Base-by-base conservation (phyloP, 768 basidiomycete species). In the Termitomyces sp. region DNA sequence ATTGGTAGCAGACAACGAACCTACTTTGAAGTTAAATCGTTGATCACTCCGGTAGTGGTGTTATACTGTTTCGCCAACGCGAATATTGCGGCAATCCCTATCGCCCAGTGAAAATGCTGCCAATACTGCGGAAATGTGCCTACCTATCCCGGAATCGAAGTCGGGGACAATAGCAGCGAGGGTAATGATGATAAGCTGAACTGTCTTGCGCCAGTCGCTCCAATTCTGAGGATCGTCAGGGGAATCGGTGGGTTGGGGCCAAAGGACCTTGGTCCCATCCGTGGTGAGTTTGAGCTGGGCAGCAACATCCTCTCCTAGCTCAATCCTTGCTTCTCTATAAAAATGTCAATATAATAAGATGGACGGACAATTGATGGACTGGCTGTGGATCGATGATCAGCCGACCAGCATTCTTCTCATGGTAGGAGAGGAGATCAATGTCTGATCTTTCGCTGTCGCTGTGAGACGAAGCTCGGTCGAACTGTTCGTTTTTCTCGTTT, bases 171-270 rank as follows among this genome's bases (percentile, higher is more conserved):
- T 79, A 0, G 85, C 79, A 11, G 86, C 84, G 15, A 87, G 67
- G 0, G 84, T 86, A 53, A 86, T 73, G 47, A 87, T 80, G 40
- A 83, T 57, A 1, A 89, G 71, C 60, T 84, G 82, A 0, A 83
- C 52, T 55, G 74, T 73, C 69, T 86, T 87, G 38, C 75, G 75
- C 26, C 73, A 61, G 48, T 71, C 68, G 19, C 75, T 73, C 85
- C 85, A 87, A 61, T 85, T 86, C 68, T 86, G 84, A 17, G 85
- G 86, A 62, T 87, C 85, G n/a, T 78, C 70, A 0, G 78, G 76
- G 45, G 81, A 76, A 50, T 86, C 80, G 1, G 79, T 77, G 1
- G 86, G 85, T 62, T 87, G 86, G 19, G 86, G 86, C 83, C 85
- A 87, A 0, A 89, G 75, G 10, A 87, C 78, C 49, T 76, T 82